Base-by-base conservation (phyloP, 176 grass and related monocot species). In the Cenchrus fungigraminus region DNA sequence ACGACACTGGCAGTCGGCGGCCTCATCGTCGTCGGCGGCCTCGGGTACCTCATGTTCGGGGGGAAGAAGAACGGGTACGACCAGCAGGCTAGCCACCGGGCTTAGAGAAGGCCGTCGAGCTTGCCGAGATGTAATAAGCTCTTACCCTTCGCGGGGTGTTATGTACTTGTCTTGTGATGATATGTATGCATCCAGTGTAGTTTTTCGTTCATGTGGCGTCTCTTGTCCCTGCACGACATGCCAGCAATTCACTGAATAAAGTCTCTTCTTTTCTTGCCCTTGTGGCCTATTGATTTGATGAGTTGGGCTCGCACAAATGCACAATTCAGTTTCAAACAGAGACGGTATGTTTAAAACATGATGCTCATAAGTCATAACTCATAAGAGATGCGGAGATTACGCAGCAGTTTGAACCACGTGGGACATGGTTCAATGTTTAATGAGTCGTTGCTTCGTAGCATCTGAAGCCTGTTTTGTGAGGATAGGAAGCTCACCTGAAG, bases 21-120 rank as follows among this genome's bases (percentile, higher is more conserved):
- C 56, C 72, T 92, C 82, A 58, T 92, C 16, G 65, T 69, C 13
- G 74, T 91, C 32, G 87, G 90, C 15, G 32, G 61, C 46, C 75
- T 94, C 12, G 37, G 84, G 70, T 94, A 94, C 83, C 37, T 85
- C 60, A 86, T 94, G 85, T 73, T 88, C 81, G 88, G 85, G 49
- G 68, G 79, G 51, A 91, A 76, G 67, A 72, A 86, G 64, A 77
- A 73, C 69, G 60, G 89, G 25, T 71, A 12, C 9, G 85, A 82
- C 49, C 82, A 70, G 28, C 55, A 34, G 52, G 63, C 63, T 37
- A 74, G 69, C 47, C 25, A 25, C 25, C 83, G 40, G 4, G 53
- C 77, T 78, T 86, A 76, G 79, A 65, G 22, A 57, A 74, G 83
- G n/a, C 59, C 0, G 19, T 16, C 31, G 44, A 74, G 59, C 67